Base-by-base conservation (phyloP, 2,329 filamentous ascomycete species). In the Aureobasidium sp. region DNA sequence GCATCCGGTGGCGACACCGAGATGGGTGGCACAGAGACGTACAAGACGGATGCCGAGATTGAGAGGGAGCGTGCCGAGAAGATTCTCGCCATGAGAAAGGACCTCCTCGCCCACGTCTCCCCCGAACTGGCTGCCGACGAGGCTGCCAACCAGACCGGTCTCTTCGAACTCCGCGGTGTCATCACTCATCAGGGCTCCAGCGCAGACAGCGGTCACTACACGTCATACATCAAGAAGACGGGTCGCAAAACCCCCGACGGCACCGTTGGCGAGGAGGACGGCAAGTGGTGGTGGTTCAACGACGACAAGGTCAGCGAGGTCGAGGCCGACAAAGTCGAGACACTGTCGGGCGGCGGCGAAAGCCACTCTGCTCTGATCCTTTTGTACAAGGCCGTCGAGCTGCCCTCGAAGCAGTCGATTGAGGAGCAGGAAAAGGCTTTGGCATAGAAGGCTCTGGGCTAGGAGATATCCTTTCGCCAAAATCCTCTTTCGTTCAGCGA, bases 281-380 rank as follows among this genome's bases (percentile, higher is more conserved):
- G 89, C 67, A 96, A 91, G 69, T 99, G 94, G 94, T 99, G 94
- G 93, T 99, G 94, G 93, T 99, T 99, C 81, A 97, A 99, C 74
- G 94, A 99, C 69, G 93, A 99, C 71, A 95, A 91, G 78, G 94
- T 99, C 35, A 85, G 88, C 15, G 94, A 99, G 77, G 94, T 99
- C 29, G 85, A 90, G 17, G 79, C 84, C 27, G 93, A 97, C 68
- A 94, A 95, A 79, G 95, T 99, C 66, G 89, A 93, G 71, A 88
- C 86, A 3, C 81, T 99, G 55, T 83, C 91, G 54, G 95, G 94
- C 62, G 94, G 95, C 69, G 93, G 91, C 84, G 89, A 94, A 75
- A 88, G 85, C 58, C 89, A 94, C 74, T 91, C 88, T 54, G 89
- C 89, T 29, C 80, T 94, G 50, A 90, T 94, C 64, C 77, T 92